These are phyloP conservation scores for Diaporthe aspalathi DNA, from an alignment of 2,329 filamentous ascomycete genomes.

Conservation along the genomic window DNA sequence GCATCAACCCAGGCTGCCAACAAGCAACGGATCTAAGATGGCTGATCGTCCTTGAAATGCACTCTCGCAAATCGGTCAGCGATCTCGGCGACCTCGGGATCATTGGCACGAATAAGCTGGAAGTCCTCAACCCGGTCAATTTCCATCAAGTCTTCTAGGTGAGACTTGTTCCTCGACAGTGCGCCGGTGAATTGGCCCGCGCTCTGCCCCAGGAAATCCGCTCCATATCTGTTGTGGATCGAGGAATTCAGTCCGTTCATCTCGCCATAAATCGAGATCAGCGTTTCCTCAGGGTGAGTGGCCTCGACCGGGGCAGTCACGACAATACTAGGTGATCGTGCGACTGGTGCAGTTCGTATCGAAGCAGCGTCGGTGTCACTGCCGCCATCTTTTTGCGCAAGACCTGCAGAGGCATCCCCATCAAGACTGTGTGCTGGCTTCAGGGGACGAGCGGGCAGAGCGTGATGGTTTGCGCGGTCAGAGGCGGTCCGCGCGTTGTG, in stretches of 20 bases:
- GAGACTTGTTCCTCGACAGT: background rate
- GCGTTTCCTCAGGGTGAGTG: background rate
- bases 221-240: background rate
- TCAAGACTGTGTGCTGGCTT: background rate
- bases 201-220: background rate
- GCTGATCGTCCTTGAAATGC: background rate
- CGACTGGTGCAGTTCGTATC: background rate
- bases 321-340: background rate
- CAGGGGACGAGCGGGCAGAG: background rate
- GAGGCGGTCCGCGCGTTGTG: background rate
- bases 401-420: background rate
- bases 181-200: conserved; percentile 16
- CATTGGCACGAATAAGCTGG: background rate
- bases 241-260: conserved; percentile 22
- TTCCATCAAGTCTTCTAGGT: background rate
- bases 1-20: background rate
- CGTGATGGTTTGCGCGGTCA: no score
- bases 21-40: no score
- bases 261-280: background rate
- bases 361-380: background rate
- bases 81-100: background rate
- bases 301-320: background rate
- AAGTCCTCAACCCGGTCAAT: background rate
- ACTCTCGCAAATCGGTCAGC: background rate
- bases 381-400: no score